These are phyloP conservation scores for Rutstroemia sp. DNA, from an alignment of 2,329 filamentous ascomycete species.

Conservation along the genomic window DNA sequence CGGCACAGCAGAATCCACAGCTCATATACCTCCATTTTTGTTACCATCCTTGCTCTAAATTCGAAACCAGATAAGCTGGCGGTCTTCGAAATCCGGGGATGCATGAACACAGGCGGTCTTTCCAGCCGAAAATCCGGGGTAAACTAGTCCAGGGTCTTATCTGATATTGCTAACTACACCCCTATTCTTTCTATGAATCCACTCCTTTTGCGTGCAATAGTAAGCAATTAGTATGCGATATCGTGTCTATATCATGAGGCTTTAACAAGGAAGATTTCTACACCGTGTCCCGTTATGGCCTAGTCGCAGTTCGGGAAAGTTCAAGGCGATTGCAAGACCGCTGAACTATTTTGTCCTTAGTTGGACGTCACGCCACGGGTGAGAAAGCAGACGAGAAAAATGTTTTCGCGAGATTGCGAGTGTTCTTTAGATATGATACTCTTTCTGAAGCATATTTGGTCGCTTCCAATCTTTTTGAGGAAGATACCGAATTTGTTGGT, in stretches of 20 bases:
- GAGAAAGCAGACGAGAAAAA: neutral
- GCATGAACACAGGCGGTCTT: too few species aligned
- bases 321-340: constrained; percentile 1
- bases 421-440: neutral
- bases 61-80: too few species aligned
- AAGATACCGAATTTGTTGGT: too few species aligned
- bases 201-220: too few species aligned
- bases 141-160: too few species aligned
- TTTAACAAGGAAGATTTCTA: neutral
- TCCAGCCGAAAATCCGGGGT: too few species aligned
- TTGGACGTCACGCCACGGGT: neutral
- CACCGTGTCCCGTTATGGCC: neutral
- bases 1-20: too few species aligned
- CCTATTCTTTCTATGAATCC: too few species aligned
- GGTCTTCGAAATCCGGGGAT: too few species aligned
- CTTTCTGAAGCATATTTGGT: neutral
- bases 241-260: neutral
- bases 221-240: neutral
- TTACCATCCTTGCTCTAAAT: too few species aligned
- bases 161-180: too few species aligned
- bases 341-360: neutral
- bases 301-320: neutral
- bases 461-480: neutral
- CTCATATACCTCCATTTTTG: too few species aligned
- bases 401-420: neutral